Conservation (phyloP, 2,329 filamentous ascomycete species). For the Colletotrichum lindemuthianum region DNA sequence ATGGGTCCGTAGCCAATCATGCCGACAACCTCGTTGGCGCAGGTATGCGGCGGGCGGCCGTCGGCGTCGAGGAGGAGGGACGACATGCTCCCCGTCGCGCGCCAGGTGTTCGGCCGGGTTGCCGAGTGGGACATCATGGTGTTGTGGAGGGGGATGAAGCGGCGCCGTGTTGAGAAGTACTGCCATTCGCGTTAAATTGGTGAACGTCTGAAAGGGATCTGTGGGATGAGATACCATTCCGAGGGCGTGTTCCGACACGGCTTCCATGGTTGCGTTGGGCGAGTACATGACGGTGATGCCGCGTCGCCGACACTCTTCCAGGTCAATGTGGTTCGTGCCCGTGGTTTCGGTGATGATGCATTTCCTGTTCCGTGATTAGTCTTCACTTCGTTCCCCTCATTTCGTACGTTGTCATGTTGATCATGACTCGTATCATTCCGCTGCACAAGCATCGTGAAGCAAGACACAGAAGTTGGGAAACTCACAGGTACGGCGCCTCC, state of each 20-base stretch:
- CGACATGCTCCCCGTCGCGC: conserved; percentile 34
- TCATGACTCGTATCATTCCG: too few relatives aligned
- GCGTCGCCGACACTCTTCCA: conserved; percentile 36
- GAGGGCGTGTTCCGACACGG: conserved; percentile 40
- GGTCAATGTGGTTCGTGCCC: conserved; percentile 40
- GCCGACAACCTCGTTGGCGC: conserved; percentile 41
- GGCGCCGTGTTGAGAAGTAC: conserved; percentile 39
- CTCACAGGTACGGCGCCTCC: conserved; percentile 39
- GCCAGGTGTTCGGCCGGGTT: conserved; percentile 34
- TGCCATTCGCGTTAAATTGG: neutral
- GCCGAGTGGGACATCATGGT: conserved; percentile 33
- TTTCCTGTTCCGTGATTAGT: conserved; percentile 29
- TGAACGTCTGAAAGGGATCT: neutral
- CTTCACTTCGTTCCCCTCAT: too few relatives aligned
- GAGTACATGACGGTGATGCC: conserved; percentile 39
- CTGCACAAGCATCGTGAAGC: neutral
- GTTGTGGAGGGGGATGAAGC: conserved; percentile 38
- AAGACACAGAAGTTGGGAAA: neutral
- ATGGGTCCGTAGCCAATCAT: conserved; percentile 43
- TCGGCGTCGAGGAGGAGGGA: conserved; percentile 35
- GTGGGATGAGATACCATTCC: conserved; percentile 21
- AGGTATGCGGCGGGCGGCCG: conserved; percentile 40
- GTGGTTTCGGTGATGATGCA: conserved; percentile 40
- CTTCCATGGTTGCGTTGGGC: conserved; percentile 37
- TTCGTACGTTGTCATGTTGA: too few relatives aligned